These are phyloP conservation scores for Cichorium intybus DNA, from an alignment of 140 eudicot species.

Conservation along the genomic window DNA sequence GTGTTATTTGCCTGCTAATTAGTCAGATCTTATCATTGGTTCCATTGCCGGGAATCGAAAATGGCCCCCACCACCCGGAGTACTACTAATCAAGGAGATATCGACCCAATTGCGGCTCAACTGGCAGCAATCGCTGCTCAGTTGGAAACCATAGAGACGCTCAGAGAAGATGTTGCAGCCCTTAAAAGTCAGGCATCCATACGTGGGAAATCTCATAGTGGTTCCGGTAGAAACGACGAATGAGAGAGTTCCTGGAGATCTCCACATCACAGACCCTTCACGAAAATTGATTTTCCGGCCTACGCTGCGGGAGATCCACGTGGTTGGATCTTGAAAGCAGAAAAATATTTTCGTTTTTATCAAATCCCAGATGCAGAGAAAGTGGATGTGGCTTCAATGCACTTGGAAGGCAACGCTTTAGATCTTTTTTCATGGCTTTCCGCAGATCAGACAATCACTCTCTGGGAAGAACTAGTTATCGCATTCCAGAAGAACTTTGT, in stretches of 20 bases:
- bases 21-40: too few species aligned
- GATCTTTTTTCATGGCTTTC: too few species aligned
- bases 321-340: neutral
- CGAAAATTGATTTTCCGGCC: neutral
- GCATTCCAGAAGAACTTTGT: conserved; percentile 5
- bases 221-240: neutral
- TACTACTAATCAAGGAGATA: too few species aligned
- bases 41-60: neutral
- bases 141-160: neutral
- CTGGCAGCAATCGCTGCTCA: neutral
- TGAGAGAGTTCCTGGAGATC: neutral
- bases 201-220: too few species aligned
- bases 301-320: neutral
- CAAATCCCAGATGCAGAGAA: neutral
- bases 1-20: too few species aligned
- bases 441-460: neutral
- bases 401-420: neutral
- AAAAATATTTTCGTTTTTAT: conserved; percentile 3
- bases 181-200: neutral
- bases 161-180: neutral
- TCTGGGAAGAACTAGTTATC: conserved; percentile 3
- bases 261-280: neutral
- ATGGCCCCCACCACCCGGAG: neutral
- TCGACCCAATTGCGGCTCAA: neutral
- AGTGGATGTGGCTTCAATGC: conserved; percentile 15